Evolutionary conservation across 805 yeast genomes (phyloP).

Genomic region (Zygotorulaspora sp.): DNA sequence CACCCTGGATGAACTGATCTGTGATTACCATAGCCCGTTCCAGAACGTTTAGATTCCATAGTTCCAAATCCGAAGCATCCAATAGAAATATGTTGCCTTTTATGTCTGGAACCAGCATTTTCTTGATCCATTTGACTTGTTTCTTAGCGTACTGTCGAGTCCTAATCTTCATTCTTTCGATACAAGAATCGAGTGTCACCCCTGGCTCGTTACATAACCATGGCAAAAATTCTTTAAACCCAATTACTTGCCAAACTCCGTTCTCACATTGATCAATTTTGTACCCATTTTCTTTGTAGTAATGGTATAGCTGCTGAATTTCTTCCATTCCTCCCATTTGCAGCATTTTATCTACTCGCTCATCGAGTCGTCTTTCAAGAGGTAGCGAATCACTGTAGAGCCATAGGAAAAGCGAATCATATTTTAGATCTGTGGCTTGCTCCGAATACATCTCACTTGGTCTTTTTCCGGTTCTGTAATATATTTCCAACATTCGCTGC

Average conservation of each 20-base stretch:
- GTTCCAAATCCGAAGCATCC: constrained; percentile 66
- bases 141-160: constrained; percentile 84
- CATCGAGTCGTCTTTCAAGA: constrained; percentile 62
- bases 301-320: constrained; percentile 52
- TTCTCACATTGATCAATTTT: constrained; percentile 47
- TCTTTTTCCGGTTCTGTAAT: constrained; percentile 54
- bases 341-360: constrained; percentile 82
- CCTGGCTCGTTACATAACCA: constrained; percentile 42
- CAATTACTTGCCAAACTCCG: constrained; percentile 94
- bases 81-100: constrained; percentile 60
- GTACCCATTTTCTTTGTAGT: constrained; percentile 34
- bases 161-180: constrained; percentile 72
- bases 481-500: constrained; percentile 76
- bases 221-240: constrained; percentile 84
- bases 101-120: constrained; percentile 57
- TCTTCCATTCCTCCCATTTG: constrained; percentile 64
- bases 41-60: constrained; percentile 58
- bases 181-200: constrained; percentile 41
- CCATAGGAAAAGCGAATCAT: constrained; percentile 74
- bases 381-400: constrained; percentile 59
- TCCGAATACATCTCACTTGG: constrained; percentile 67
- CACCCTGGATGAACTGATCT: constrained; percentile 35
- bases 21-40: constrained; percentile 52
- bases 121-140: constrained; percentile 88
- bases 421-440: constrained; percentile 57